These are phyloP conservation scores for Xerocomus spinulosus DNA, from an alignment of 768 basidiomycete genomes.

Conservation along the genomic window DNA sequence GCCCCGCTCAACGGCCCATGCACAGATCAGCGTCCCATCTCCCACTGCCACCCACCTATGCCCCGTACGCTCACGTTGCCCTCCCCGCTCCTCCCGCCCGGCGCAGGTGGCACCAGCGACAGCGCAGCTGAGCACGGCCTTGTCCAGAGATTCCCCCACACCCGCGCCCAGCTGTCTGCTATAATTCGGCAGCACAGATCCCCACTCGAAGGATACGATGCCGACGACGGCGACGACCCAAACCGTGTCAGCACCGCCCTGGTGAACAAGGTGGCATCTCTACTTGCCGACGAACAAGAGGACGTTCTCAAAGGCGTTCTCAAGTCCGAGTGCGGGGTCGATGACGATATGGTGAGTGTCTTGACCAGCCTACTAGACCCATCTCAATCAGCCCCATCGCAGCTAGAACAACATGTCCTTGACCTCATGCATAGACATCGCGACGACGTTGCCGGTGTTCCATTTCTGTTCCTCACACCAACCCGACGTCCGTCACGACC, in stretches of 20 bases:
- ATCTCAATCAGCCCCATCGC: constrained; percentile 19
- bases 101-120: too few relatives aligned
- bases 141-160: constrained; percentile 65
- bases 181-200: constrained; percentile 71
- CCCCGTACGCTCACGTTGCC: constrained; percentile 22
- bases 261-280: constrained; percentile 63
- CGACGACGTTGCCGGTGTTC: constrained; percentile 79
- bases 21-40: constrained; percentile 19
- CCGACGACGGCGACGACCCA: constrained; percentile 54
- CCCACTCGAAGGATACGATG: constrained; percentile 48
- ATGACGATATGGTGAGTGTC: constrained; percentile 59
- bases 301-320: constrained; percentile 78
- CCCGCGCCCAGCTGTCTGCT: constrained; percentile 71
- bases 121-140: constrained; percentile 15
- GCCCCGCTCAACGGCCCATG: constrained; percentile 21
- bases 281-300: constrained; percentile 80
- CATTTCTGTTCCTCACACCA: constrained; percentile 78
- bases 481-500: constrained; percentile 77
- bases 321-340: constrained; percentile 63
- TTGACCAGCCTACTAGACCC: constrained; percentile 5
- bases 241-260: constrained; percentile 54
- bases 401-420: constrained; percentile 86
- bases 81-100: constrained; percentile 8
- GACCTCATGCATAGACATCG: constrained; percentile 95
- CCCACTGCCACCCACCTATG: constrained; percentile 21